phyloP scores from a whole-genome alignment of 495 filamentous ascomycete species.

The Articulospora tetracladia region DNA sequence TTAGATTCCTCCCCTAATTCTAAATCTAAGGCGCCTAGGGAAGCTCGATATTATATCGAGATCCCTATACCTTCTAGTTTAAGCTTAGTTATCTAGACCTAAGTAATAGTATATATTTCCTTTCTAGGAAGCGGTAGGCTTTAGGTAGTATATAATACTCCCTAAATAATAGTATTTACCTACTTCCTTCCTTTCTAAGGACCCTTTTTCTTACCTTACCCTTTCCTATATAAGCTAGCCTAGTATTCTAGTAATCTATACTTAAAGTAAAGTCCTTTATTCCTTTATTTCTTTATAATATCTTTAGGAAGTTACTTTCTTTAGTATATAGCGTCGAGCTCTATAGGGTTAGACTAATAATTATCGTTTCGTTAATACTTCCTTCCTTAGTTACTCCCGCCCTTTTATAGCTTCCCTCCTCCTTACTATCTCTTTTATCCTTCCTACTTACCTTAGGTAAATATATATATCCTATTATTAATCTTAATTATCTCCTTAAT shows the following conservation, averaged over 20 bases:
- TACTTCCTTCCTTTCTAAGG: background rate
- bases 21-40: background rate
- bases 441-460: background rate
- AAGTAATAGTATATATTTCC: background rate
- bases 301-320: background rate
- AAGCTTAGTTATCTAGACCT: background rate
- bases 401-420: background rate
- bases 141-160: background rate
- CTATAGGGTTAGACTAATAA: background rate
- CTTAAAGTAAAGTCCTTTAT: background rate
- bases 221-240: background rate
- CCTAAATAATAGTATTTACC: background rate
- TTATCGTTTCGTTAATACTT: background rate
- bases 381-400: background rate
- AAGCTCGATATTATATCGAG: background rate
- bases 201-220: background rate
- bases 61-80: background rate
- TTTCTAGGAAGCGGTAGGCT: background rate
- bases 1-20: too few species aligned
- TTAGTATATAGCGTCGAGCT: background rate
- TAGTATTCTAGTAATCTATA: background rate
- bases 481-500: background rate
- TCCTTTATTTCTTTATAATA: background rate
- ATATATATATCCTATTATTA: background rate
- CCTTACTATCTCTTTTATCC: background rate